phyloP scores from a whole-genome alignment of 2,329 filamentous ascomycete species.

The Alternaria arborescens region DNA sequence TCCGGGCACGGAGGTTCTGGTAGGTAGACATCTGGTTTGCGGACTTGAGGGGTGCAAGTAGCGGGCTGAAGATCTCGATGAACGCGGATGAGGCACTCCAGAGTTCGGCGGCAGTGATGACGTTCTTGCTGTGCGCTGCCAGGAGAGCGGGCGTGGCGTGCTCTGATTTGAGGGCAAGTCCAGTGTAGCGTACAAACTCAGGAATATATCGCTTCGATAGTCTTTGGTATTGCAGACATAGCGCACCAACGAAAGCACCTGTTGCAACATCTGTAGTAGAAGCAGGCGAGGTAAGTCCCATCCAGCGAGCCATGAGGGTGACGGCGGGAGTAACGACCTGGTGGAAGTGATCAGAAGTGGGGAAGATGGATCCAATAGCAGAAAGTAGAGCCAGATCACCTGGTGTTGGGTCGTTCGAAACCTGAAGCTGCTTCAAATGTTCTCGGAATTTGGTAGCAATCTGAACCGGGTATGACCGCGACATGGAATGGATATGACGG shows the following conservation, averaged over 20 bases:
- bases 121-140: conserved; percentile 69
- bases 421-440: conserved; percentile 68
- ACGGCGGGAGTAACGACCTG: conserved; percentile 91
- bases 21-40: conserved; percentile 59
- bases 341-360: conserved; percentile 97
- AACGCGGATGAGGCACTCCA: conserved; percentile 81
- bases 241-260: conserved; percentile 80
- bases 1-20: conserved; percentile 67
- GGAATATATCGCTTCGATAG: conserved; percentile 88
- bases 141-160: conserved; percentile 59
- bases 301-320: conserved; percentile 81
- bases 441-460: conserved; percentile 79
- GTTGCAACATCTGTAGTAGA: conserved; percentile 71
- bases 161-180: conserved; percentile 70
- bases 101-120: conserved; percentile 73
- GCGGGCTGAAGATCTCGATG: conserved; percentile 77
- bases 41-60: conserved; percentile 48
- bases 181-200: conserved; percentile 81
- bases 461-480: conserved; percentile 81
- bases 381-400: conserved; percentile 86
- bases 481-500: conserved; percentile 90
- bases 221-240: conserved; percentile 83
- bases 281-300: conserved; percentile 78
- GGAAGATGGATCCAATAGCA: conserved; percentile 84
- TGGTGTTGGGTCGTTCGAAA: conserved; percentile 62